phyloP scores from a whole-genome alignment of 2,329 filamentous ascomycete species.

The Colletotrichum orchidophilum region DNA sequence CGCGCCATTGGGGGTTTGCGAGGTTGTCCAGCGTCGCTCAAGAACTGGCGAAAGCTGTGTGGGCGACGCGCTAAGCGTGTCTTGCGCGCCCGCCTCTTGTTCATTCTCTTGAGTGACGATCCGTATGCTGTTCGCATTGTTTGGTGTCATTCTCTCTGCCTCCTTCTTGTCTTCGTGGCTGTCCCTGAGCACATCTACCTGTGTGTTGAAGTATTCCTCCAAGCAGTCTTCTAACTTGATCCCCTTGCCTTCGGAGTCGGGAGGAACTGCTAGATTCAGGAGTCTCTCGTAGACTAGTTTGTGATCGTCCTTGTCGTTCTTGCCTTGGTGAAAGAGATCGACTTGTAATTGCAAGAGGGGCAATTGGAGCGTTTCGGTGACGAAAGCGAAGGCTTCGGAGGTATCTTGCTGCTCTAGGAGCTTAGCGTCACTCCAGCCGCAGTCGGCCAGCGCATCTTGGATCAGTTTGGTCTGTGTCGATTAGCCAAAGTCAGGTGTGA shows the following conservation, averaged over 20 bases:
- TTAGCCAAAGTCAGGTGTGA: constrained; percentile 37
- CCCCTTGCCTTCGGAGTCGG: constrained; percentile 73
- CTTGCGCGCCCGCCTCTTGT: constrained; percentile 39
- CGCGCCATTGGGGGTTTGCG: constrained; percentile 11
- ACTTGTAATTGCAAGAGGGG: constrained; percentile 91
- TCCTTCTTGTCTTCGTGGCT: constrained; percentile 64
- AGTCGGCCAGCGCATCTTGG: constrained; percentile 82
- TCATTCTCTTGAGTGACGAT: constrained; percentile 46
- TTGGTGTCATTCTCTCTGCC: constrained; percentile 38
- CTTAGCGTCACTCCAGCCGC: constrained; percentile 87
- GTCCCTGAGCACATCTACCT: constrained; percentile 87
- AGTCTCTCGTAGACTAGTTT: constrained; percentile 93
- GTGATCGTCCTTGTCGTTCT: constrained; percentile 87
- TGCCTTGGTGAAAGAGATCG: constrained; percentile 92
- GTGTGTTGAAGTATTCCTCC: constrained; percentile 94
- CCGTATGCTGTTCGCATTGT: constrained; percentile 45
- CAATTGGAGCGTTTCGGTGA: constrained; percentile 88
- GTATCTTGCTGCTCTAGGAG: constrained; percentile 89
- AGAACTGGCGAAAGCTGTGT: constrained; percentile 40
- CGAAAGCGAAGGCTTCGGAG: constrained; percentile 94
- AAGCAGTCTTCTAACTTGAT: constrained; percentile 91
- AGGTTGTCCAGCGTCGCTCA: constrained; percentile 32
- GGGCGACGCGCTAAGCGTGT: constrained; percentile 46
- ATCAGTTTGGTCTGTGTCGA: constrained; percentile 76
- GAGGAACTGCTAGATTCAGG: constrained; percentile 89